phyloP scores from a whole-genome alignment of 148 eudicot genomes.

The Rhododendron kiyosumense region DNA sequence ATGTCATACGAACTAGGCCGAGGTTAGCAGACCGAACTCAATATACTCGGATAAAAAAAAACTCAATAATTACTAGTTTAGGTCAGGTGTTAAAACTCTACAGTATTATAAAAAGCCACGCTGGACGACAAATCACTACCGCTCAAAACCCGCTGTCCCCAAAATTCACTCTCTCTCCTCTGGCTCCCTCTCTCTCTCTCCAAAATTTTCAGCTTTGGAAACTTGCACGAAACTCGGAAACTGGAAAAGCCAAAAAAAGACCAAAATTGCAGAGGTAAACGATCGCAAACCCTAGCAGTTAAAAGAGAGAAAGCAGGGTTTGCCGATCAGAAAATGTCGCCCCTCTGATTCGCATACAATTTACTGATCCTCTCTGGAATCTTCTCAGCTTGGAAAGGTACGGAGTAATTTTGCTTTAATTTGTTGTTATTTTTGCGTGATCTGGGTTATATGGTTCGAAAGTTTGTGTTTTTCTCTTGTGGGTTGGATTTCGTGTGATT shows the following conservation, averaged over 20 bases:
- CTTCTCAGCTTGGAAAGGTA: not conserved
- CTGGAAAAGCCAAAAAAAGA: not conserved
- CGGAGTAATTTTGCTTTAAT: not conserved
- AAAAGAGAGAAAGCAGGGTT: constrained; percentile 1
- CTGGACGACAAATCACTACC: constrained; percentile 9
- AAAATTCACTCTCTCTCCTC: not conserved
- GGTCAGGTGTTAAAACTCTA: too few relatives aligned
- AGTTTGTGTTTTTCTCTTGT: not conserved
- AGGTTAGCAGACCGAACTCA: too few relatives aligned
- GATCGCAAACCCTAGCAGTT: constrained; percentile 6
- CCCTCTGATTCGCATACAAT: not conserved
- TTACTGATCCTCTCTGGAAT: not conserved
- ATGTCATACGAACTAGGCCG: too few relatives aligned
- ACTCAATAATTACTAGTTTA: too few relatives aligned
- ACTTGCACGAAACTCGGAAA: not conserved
- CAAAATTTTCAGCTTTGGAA: not conserved
- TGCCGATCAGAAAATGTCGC: constrained; percentile 1
- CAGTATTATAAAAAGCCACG: not conserved
- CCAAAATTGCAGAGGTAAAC: not conserved
- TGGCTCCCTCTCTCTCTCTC: not conserved
- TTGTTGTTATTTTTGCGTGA: not conserved
- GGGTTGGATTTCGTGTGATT: not conserved
- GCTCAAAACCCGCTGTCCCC: constrained; percentile 13
- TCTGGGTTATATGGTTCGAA: not conserved
- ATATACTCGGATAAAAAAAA: too few relatives aligned